phyloP scores from a whole-genome alignment of 1,284 basidiomycete genomes.

The Somion occarium region DNA sequence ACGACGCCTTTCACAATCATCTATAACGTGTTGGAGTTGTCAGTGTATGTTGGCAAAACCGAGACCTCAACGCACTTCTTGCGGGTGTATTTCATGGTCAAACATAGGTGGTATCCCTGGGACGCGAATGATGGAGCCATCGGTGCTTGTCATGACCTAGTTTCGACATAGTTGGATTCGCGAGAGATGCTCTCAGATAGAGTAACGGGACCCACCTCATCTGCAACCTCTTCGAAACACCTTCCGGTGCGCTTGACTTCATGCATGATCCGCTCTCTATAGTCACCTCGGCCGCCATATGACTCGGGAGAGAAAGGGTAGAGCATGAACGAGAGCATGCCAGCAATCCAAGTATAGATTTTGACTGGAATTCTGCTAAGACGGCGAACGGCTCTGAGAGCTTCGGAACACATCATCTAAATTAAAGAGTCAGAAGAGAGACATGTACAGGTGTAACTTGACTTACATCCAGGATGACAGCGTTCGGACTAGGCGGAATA shows the following conservation, averaged over 20 bases:
- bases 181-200: neutral
- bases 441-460: no score
- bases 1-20: neutral
- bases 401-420: no score
- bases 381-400: no score
- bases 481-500: no score
- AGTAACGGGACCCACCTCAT: neutral
- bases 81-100: conserved; percentile 8
- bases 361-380: no score
- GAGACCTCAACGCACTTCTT: neutral
- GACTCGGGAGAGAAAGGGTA: no score
- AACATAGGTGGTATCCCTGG: conserved; percentile 10
- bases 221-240: neutral
- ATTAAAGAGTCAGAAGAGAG: no score
- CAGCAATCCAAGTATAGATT: no score
- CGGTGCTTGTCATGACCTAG: neutral
- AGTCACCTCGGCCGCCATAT: no score
- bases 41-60: neutral
- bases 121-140: neutral
- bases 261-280: no score
- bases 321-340: no score
- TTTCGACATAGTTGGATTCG: neutral
- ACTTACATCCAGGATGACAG: no score
- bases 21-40: neutral
- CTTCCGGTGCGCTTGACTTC: neutral